phyloP scores from a whole-genome alignment of 148 eudicot species.

The Vaccinium macrocarpon region DNA sequence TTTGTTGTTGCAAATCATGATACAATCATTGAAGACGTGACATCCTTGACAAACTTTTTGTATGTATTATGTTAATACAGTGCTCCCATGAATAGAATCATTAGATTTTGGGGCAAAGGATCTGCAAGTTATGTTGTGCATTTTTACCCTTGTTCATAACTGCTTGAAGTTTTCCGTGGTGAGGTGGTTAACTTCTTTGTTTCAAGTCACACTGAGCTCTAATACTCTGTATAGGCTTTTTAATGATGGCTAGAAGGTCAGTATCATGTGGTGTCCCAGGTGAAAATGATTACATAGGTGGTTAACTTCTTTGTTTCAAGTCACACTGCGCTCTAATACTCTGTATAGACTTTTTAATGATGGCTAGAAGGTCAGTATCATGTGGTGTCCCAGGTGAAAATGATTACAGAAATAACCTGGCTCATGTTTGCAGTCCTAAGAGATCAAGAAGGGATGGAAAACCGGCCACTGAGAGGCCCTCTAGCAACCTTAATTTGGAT shows the following conservation, averaged over 20 bases:
- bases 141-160: not conserved
- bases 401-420: not conserved
- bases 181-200: not conserved
- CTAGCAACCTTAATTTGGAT: constrained; percentile 36
- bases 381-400: not conserved
- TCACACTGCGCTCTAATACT: not conserved
- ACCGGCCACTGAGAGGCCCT: constrained; percentile 52
- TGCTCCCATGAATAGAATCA: not conserved
- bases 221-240: not conserved
- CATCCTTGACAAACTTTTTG: not conserved
- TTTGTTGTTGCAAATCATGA: not conserved
- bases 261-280: too few species aligned
- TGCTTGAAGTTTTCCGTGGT: not conserved
- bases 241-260: too few species aligned
- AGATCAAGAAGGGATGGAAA: constrained; percentile 50
- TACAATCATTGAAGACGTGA: not conserved
- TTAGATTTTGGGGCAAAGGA: not conserved
- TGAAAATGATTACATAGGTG: too few species aligned
- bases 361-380: not conserved
- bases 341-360: not conserved
- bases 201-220: not conserved
- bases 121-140: not conserved
- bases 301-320: not conserved
- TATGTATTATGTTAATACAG: not conserved
- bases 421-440: constrained; percentile 38